Evolutionary conservation across 1,139 yeast genomes (phyloP).

Genomic region (Saccharomyces hybrid): DNA sequence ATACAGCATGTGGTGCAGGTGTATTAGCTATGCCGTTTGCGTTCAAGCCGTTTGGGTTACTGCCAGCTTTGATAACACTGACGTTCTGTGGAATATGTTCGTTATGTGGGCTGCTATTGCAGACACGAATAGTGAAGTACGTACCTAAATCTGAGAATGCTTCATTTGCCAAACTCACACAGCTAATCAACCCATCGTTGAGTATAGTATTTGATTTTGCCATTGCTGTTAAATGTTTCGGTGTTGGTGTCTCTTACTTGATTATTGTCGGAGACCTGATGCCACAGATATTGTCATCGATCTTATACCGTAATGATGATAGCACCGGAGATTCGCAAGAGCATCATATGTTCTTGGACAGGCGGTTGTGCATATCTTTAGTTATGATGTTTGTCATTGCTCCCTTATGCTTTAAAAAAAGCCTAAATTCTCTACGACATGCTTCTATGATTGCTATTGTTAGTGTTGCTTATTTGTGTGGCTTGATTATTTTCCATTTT

Average conservation of each 20-base stretch:
- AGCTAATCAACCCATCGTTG: conserved; percentile 70
- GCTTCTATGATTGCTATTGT: conserved; percentile 63
- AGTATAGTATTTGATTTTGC: conserved; percentile 83
- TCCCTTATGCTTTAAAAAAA: conserved; percentile 59
- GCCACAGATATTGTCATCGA: conserved; percentile 52
- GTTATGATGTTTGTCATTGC: conserved; percentile 48
- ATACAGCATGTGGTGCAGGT: conserved; percentile 65
- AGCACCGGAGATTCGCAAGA: background rate
- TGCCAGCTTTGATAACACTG: conserved; percentile 60
- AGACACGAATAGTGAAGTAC: conserved; percentile 38
- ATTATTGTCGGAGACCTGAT: conserved; percentile 71
- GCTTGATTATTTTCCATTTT: conserved; percentile 54
- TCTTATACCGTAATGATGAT: conserved; percentile 23
- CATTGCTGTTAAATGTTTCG: conserved; percentile 80
- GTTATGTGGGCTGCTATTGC: conserved; percentile 24
- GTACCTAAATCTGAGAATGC: conserved; percentile 59
- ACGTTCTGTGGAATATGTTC: conserved; percentile 39
- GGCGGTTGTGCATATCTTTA: conserved; percentile 59
- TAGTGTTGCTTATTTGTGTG: conserved; percentile 57
- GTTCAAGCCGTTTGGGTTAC: conserved; percentile 70
- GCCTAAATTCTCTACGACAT: conserved; percentile 58
- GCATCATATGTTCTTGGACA: conserved; percentile 25
- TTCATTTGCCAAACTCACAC: conserved; percentile 70
- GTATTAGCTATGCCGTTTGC: conserved; percentile 91
- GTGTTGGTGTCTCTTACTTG: conserved; percentile 65